Evolutionary conservation across 2,329 filamentous ascomycete genomes (phyloP).

Genomic region (Didymosphaeria variabile): DNA sequence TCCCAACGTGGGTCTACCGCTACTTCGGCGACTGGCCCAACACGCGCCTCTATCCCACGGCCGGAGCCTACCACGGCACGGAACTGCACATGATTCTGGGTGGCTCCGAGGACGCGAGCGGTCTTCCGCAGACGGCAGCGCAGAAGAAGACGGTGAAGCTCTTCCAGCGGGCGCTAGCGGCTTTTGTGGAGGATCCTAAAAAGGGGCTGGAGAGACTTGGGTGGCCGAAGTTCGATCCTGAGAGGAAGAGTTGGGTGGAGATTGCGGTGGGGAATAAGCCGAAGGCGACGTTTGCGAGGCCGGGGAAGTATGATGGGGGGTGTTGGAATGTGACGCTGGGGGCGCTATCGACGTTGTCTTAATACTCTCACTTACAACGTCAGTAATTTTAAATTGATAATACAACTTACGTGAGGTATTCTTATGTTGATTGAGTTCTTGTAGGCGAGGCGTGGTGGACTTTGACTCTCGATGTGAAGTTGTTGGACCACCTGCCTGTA

Average conservation of each 20-base stretch:
- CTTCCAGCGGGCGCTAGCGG: conserved; percentile 18
- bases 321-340: background rate
- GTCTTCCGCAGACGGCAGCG: background rate
- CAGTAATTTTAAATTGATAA: no score
- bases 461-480: no score
- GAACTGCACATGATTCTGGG: conserved; percentile 33
- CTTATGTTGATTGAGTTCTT: no score
- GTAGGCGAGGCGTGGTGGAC: no score
- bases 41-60: conserved; percentile 39
- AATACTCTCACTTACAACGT: no score
- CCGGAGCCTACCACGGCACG: conserved; percentile 49
- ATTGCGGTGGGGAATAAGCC: background rate
- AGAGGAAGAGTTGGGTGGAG: background rate
- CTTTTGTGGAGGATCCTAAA: conserved; percentile 46
- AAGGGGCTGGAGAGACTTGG: conserved; percentile 41
- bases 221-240: conserved; percentile 36
- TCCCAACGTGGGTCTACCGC: conserved; percentile 50
- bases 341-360: background rate
- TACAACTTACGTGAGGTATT: no score
- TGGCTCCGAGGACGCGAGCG: background rate
- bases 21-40: conserved; percentile 50
- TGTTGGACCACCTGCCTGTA: no score
- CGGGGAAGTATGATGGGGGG: background rate
- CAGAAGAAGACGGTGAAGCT: background rate
- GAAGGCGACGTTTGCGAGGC: background rate